Conservation (phyloP, 106 monocot genomes). For the Phalaenopsis equestris region DNA sequence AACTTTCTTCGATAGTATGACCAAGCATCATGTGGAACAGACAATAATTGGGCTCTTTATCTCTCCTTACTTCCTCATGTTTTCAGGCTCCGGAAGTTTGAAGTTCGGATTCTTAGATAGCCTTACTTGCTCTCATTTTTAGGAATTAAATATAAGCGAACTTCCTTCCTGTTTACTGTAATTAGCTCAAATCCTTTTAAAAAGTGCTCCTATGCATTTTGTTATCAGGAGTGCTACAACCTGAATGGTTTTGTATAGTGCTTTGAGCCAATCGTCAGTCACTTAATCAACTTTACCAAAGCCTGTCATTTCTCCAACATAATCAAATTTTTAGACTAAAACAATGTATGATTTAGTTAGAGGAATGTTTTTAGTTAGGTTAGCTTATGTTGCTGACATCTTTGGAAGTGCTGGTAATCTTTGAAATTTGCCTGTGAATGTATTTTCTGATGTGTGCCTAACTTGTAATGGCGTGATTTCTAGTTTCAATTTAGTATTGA, state of each 20-base stretch:
- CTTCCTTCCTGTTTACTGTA: no score
- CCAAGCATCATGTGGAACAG: no score
- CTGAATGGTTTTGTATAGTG: background rate
- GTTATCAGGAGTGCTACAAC: background rate
- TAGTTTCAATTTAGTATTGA: background rate
- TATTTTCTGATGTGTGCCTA: background rate
- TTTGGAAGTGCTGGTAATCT: background rate
- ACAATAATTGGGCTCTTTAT: no score
- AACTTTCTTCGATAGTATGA: no score
- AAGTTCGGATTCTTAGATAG: no score
- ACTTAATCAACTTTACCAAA: background rate
- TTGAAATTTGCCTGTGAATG: no score
- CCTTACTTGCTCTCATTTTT: no score
- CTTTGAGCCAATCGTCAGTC: background rate
- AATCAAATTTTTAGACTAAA: background rate
- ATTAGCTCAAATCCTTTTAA: no score
- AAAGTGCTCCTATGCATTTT: no score
- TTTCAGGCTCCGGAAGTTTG: no score
- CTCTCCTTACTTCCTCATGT: no score
- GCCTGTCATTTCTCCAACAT: background rate
- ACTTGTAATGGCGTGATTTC: background rate
- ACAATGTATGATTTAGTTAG: background rate
- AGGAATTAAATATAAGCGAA: no score
- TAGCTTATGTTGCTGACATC: background rate
- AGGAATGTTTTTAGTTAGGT: background rate